Evolutionary conservation across 768 basidiomycete species (phyloP), one percentile per base, ranked within the genome.

Genomic region (Crucibulum laeve): DNA sequence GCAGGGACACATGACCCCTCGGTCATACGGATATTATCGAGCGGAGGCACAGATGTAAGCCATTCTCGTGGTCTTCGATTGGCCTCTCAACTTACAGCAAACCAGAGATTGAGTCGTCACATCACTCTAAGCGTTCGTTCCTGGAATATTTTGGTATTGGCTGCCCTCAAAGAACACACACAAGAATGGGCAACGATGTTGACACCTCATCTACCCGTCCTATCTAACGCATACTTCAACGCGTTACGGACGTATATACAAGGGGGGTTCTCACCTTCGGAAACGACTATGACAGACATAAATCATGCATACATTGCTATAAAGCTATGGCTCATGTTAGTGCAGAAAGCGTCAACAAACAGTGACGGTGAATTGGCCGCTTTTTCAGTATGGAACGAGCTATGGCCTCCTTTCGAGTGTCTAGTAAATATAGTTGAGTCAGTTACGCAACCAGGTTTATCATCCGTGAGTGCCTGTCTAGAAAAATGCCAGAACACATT

Each of bases 401-500:
- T 90, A 5, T 90, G 85, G 86, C 77, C 84, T 1, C 73, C 81
- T 1, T 86, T 85, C 43, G 82, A 82, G 50, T 60, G 60, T 10
- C 64, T 85, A 25, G 53, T 82, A 11, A 53, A 63, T 30, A 65
- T 70, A 1, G 65, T 84, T 28, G 77, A 80, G 50, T 56, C 51
- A 3, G 79, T 80, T 44, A 62, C 63, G 13, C 67, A 67, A 40
- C 61, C 64, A 25, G 71, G 71, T 22, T 56, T 62, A 47, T 64
- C 65, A 46, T 57, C 64, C 45, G 73, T 77, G 53, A 49, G 69
- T 58, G 38, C 26, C 34, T 42, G 36, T 21, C 25, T 10, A 21
- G 19, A 15, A 24, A 34, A 30, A 32, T 24, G 15, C 21, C n/a
- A 14, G 23, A 30, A 22, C 38, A 39, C 21, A 49, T 42, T 44